Base-by-base conservation (phyloP, 2,329 filamentous ascomycete species). In the Talaromyces funiculosus region DNA sequence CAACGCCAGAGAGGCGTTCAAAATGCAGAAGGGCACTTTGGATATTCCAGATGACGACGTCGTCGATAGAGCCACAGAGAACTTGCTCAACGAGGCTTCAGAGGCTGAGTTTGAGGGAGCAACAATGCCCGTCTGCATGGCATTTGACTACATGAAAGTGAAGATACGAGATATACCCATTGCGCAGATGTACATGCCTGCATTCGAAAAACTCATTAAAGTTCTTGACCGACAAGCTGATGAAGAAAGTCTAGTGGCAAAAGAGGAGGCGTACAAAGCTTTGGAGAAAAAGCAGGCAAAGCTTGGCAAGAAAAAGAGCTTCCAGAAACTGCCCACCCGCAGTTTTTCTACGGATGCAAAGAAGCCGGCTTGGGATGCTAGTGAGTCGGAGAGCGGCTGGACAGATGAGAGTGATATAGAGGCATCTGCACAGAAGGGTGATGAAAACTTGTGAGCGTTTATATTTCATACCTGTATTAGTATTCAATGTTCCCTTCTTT, bases 91-190 rank as follows among this genome's bases (percentile, higher is more conserved):
- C 16, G 18, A 22, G 26, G 38, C 53, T 9, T 37, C 37, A 35
- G 8, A 33, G 47, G 12, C 60, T 59, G 12, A 55, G 55, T 37
- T 59, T 3, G 14, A 26, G 22, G 4, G 18, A 18, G 49, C 61
- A 42, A 75, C 81, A 62, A 80, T 84, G 73, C 84, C 83, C 53
- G 77, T 86, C 40, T 78, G 79, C 22, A 77, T 85, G 12, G 83
- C 84, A 0, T 87, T 86, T 66, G 85, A 88, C 69, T 84, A 85
- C 63, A 86, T 88, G 84, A 78, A 82, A 3, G 76, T 87, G 63
- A 81, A 80, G 65, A 78, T 87, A 14, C 78, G 81, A 16, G 84
- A 87, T 62, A 82, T 87, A 42, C 76, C 79, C 22, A 71, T 82
- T 64, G 73, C 86, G 62, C 81, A 86, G 66, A 79, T 80, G 26